phyloP scores from a whole-genome alignment of 306 rosid species.

The Glycine soja region DNA sequence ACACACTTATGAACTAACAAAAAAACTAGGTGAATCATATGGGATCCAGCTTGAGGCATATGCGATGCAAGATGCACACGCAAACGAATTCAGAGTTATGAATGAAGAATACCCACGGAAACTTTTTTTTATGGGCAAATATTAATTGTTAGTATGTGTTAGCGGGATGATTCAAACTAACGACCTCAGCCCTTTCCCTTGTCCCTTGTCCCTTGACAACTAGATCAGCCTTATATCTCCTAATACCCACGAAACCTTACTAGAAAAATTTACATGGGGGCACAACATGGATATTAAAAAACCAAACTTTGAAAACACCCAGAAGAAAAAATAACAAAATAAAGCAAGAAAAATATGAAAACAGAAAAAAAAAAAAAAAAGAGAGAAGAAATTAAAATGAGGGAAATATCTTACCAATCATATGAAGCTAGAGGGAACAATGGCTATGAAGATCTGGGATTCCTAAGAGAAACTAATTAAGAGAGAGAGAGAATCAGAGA shows the following conservation, averaged over 20 bases:
- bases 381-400: background rate
- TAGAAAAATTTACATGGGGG: background rate
- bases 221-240: too few species aligned
- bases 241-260: too few species aligned
- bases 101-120: too few species aligned
- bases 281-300: conserved; percentile 19
- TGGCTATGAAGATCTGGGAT: conserved; percentile 54
- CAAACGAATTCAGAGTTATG: background rate
- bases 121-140: too few species aligned
- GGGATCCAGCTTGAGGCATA: conserved; percentile 37
- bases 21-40: background rate
- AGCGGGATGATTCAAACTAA: too few species aligned
- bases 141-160: too few species aligned
- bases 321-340: conserved; percentile 1
- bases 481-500: background rate
- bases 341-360: background rate
- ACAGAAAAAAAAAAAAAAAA: background rate
- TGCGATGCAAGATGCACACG: conserved; percentile 31
- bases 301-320: conserved; percentile 37
- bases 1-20: conserved; percentile 9
- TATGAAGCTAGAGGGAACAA: conserved; percentile 47
- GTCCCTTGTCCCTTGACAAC: too few species aligned
- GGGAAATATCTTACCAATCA: conserved; percentile 60
- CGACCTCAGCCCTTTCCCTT: too few species aligned
- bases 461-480: background rate